Conservation (phyloP, 208 protist species). For the Trichomonas tenax region DNA sequence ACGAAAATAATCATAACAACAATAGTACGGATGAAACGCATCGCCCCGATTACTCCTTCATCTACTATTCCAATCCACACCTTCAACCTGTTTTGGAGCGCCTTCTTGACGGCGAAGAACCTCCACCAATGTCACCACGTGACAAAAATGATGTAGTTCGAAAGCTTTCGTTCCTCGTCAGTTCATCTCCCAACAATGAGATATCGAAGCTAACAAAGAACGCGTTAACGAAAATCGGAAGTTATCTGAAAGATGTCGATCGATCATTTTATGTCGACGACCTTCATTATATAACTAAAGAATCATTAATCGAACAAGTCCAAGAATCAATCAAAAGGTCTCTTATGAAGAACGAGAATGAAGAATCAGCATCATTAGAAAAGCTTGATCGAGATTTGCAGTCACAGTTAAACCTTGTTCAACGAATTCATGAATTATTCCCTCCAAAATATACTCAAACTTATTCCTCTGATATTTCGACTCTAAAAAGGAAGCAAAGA, state of each 20-base stretch:
- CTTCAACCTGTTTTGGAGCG: neutral
- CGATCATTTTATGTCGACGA: neutral
- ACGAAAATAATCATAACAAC: neutral
- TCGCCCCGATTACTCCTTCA: neutral
- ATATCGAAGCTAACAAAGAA: neutral
- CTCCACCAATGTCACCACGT: neutral
- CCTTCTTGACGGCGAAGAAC: neutral
- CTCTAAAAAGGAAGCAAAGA: neutral
- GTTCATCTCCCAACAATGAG: neutral
- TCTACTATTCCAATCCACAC: neutral
- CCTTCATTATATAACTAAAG: neutral
- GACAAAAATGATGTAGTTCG: neutral
- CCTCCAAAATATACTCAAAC: neutral
- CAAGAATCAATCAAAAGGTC: neutral
- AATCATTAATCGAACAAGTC: neutral
- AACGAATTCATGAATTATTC: neutral
- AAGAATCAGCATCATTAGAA: neutral
- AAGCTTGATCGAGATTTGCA: neutral
- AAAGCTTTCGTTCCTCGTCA: neutral
- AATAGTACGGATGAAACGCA: neutral
- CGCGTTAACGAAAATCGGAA: neutral
- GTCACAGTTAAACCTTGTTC: neutral
- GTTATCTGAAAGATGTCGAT: neutral
- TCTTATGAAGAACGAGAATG: neutral
- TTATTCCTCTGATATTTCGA: neutral